Base-by-base conservation (phyloP, 108 stramenopile genomes). In the Cyclostephanos tholiformis region DNA sequence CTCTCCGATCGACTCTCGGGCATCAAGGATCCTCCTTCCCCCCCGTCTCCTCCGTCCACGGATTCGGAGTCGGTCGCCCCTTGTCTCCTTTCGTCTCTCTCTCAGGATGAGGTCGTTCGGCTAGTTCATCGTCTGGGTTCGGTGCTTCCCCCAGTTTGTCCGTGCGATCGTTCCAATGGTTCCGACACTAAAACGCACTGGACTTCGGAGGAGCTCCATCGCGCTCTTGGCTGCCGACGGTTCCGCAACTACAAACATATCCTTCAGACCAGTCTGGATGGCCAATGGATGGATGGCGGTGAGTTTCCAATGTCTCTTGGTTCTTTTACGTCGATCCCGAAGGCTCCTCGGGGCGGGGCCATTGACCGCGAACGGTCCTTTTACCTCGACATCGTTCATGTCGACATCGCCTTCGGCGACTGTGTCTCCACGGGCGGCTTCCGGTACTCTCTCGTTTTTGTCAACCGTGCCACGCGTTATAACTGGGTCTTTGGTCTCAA, bases 171-270 rank as follows among this genome's bases (percentile, higher is more conserved):
- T 3, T 36, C 63, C 0, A 63, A 46, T 17, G 62, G 62, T 1
- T 50, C 50, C 51, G 71, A 72, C 38, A 27, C 22, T 39, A 50
- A 63, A 29, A 63, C 63, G 14, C 22, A 16, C 32, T 68, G 52
- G 39, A 53, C 52, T 27, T 13, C 67, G 11, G 51, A 59, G 9
- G 63, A 63, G 49, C 52, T 72, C 12, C 71, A 72, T 25, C 16
- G 35, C 16, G 53, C 63, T 49, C 63, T 72, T 22, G 71, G 62
- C n/a, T 72, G 61, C 14, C 61, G 51, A 4, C n/a, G 39, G 2
- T 72, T 63, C 25, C 71, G 63, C 23, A 63, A 72, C 35, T 63
- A 72, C 25, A 46, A 63, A 4, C 62, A 63, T 55, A 13, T 72
- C 71, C 23, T 50, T 19, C 50, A 29, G 0, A 63, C 71, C 29